Conservation (phyloP, 257 asterid genomes). For the Ophiorrhiza pumila region DNA sequence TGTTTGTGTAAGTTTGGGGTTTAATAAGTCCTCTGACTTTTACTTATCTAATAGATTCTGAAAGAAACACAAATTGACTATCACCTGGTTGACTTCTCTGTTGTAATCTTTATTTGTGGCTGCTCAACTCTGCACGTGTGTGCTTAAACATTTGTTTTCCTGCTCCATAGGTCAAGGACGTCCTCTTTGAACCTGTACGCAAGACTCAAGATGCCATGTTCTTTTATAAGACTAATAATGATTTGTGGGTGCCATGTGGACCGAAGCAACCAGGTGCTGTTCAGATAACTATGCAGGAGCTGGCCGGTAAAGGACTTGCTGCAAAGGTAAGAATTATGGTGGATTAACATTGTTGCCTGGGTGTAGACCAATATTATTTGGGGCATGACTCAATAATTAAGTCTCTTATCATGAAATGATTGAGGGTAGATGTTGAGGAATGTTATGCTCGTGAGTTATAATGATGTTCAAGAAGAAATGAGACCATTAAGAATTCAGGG, state of each 20-base stretch:
- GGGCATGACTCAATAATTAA: background rate
- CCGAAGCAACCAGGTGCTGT: slow-evolving; percentile 81
- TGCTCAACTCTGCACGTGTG: background rate
- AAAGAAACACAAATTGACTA: background rate
- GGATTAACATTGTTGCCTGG: background rate
- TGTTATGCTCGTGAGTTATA: background rate
- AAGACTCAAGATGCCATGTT: slow-evolving; percentile 96
- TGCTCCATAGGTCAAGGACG: slow-evolving; percentile 80
- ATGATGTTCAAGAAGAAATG: background rate
- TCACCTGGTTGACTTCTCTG: background rate
- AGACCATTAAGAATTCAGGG: background rate
- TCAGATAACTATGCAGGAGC: slow-evolving; percentile 85
- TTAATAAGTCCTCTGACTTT: background rate
- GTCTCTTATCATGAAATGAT: background rate
- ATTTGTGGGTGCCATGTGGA: slow-evolving; percentile 82
- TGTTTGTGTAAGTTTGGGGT: slow-evolving; percentile 43
- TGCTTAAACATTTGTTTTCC: background rate
- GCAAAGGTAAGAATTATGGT: slow-evolving; percentile 47
- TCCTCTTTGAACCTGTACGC: slow-evolving; percentile 91
- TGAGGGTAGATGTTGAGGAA: background rate
- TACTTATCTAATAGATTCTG: background rate
- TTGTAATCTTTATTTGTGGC: background rate
- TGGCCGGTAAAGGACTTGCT: slow-evolving; percentile 79
- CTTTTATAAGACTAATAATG: slow-evolving; percentile 59
- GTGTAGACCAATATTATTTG: background rate